phyloP scores from a whole-genome alignment of 768 basidiomycete genomes.

The Leccinum imitatum region DNA sequence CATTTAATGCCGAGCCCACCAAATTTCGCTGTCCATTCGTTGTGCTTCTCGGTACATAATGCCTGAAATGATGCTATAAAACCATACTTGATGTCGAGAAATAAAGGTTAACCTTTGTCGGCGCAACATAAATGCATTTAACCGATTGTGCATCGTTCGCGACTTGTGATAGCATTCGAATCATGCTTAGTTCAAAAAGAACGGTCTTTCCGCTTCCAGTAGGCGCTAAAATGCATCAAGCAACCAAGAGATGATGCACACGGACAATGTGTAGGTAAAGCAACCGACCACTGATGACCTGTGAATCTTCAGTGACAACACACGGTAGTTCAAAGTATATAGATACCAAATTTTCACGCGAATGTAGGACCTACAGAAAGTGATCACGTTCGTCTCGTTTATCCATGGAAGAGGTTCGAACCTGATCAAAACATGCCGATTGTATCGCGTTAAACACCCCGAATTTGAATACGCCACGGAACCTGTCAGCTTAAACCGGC shows the following conservation, averaged over 20 bases:
- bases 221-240: slow-evolving; percentile 57
- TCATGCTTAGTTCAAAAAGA: slow-evolving; percentile 88
- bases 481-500: slow-evolving; percentile 65
- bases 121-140: slow-evolving; percentile 91
- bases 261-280: slow-evolving; percentile 2
- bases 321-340: neutral
- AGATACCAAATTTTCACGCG: slow-evolving; percentile 63
- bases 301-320: slow-evolving; percentile 11
- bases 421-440: slow-evolving; percentile 75
- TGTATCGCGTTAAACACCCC: slow-evolving; percentile 92
- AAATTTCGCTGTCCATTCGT: slow-evolving; percentile 86
- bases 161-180: slow-evolving; percentile 61
- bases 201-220: slow-evolving; percentile 97
- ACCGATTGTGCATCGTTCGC: slow-evolving; percentile 31
- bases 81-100: neutral
- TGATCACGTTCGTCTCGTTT: neutral
- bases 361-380: slow-evolving; percentile 50
- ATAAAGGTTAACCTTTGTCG: slow-evolving; percentile 65
- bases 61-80: slow-evolving; percentile 48
- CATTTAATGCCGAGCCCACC: slow-evolving; percentile 74
- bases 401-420: slow-evolving; percentile 28
- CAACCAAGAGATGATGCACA: neutral
- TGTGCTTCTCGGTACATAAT: slow-evolving; percentile 78
- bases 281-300: slow-evolving; percentile 71
- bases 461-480: slow-evolving; percentile 82